Evolutionary conservation across 106 monocot genomes (phyloP), one percentile per base, ranked within the genome.

Genomic region (Dendrobium nobile): DNA sequence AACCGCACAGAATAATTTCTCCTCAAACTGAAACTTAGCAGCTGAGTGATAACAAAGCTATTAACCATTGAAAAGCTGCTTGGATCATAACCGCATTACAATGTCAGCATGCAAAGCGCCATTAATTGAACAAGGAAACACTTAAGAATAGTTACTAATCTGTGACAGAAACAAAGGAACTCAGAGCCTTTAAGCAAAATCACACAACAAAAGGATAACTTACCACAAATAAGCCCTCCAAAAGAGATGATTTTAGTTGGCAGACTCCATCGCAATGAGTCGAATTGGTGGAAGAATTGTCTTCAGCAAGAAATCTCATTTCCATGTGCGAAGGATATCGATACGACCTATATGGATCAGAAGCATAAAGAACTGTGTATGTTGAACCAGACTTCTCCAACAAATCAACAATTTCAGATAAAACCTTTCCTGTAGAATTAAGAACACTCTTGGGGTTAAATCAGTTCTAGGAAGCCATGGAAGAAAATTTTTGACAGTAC

Each of bases 221-320:
- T 84, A 92, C 92, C 41, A 92, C 92, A 80, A 91, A 83, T 42
- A 83, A 7, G 24, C 91, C 91, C 87, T 91, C 91, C 24, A 88
- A 79, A 74, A 91, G 87, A 19, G 91, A 85, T 44, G 89, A 79
- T 65, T 92, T 89, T 10, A 92, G 33, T 84, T 80, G 82, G 37
- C 89, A 89, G 70, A 84, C 79, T 54, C 82, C 88, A 83, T 89
- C 92, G 55, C 92, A 92, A 13, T 4, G 54, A 1, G 80, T 84
- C 18, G 85, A 75, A 67, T 85, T 82, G 42, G 67, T 41, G 61
- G 91, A 87, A 67, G 43, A 22, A 70, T 82, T 86, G n/a, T 31
- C 42, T 82, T 89, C 92, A 24, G 78, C 89, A 56, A 92, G 87
- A 84, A 82, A 86, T 80, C 92, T 88, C 37, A 82, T 42, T 47